Evolutionary conservation across 305 asterid species (phyloP), one percentile per base, ranked within the genome.

Genomic region (Petunia hybrid): DNA sequence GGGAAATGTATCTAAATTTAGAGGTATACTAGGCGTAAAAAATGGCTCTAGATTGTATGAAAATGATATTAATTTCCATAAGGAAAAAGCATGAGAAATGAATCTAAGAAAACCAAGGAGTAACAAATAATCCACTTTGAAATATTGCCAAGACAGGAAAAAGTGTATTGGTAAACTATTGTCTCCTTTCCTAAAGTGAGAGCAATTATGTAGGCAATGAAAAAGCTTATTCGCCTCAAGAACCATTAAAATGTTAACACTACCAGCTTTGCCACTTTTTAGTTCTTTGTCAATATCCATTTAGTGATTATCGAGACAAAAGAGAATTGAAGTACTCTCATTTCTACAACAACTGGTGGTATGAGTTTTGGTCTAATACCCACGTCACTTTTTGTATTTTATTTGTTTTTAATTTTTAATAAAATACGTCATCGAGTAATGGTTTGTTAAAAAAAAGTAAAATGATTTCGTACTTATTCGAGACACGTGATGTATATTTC

Each of bases 151-250:
- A 35, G 36, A 53, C 59, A 69, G 53, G 4, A 69, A 51, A 45
- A 4, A 51, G 62, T 14, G 14, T 45, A 53, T 62, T 70, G 8
- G 53, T 70, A 70, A 59, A 22, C 10, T 35, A 68, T 59, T 36
- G 46, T 59, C 56, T 16, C 36, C 51, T 2, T 45, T 57, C 7
- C 43, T 67, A 68, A 57, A 46, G 73, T 60, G 73, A 51, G 22
- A 16, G 12, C 42, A 16, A 64, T 65, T 31, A 38, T 53, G 62
- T 51, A 57, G 59, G 59, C 60, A 77, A 77, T 56, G 13, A 16
- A 36, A 82, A 48, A 36, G 71, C 39, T 48, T 55, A 22, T 67
- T 5, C 64, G 78, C 71, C 67, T n/a, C 79, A 42, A 53, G 62
- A 13, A 55, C 66, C 67, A 67, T 55, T 8, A 53, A 53, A 46